A percentile compares a stretch with the other conserved stretches of the same genome.
Conservation (phyloP, 169 alveolate genomes). For the Plasmodium yoelii region DNA sequence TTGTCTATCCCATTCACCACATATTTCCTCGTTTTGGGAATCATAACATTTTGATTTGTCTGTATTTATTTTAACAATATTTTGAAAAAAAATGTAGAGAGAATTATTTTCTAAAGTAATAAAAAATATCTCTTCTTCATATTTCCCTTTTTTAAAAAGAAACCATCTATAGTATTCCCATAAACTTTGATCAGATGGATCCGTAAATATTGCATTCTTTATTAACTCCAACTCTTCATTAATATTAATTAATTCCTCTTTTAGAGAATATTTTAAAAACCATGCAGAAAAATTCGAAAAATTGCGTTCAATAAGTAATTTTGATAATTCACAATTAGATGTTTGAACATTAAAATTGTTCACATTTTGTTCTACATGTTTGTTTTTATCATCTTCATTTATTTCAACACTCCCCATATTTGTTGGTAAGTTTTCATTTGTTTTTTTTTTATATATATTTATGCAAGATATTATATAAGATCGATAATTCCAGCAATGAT, state of each 20-base stretch:
- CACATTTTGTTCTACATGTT: neutral
- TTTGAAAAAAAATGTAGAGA: slow-evolving; percentile 45
- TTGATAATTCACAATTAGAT: slow-evolving; percentile 53
- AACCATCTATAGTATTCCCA: slow-evolving; percentile 76
- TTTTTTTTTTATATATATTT: slow-evolving; percentile 9
- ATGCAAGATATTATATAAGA: slow-evolving; percentile 63
- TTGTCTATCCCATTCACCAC: slow-evolving; percentile 63
- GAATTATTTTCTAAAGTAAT: slow-evolving; percentile 45
- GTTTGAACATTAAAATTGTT: slow-evolving; percentile 32
- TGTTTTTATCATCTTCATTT: slow-evolving; percentile 1
- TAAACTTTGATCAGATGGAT: slow-evolving; percentile 74
- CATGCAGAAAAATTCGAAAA: slow-evolving; percentile 77
- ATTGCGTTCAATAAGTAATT: slow-evolving; percentile 38
- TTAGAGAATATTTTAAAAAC: slow-evolving; percentile 59
- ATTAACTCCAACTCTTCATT: slow-evolving; percentile 46
- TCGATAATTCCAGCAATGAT: slow-evolving; percentile 73
- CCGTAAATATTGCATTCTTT: slow-evolving; percentile 70
- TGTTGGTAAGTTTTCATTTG: neutral
- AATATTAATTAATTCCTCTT: slow-evolving; percentile 32
- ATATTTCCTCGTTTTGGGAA: slow-evolving; percentile 27
- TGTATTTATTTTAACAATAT: slow-evolving; percentile 35
- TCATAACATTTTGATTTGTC: slow-evolving; percentile 47
- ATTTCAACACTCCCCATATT: neutral
- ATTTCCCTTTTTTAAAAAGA: slow-evolving; percentile 68
- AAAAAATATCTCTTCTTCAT: slow-evolving; percentile 53